Percentiles rank a stretch among this genome's conserved stretches.
Conservation (phyloP, 164 flowering plant species). For the Stephania japonica region DNA sequence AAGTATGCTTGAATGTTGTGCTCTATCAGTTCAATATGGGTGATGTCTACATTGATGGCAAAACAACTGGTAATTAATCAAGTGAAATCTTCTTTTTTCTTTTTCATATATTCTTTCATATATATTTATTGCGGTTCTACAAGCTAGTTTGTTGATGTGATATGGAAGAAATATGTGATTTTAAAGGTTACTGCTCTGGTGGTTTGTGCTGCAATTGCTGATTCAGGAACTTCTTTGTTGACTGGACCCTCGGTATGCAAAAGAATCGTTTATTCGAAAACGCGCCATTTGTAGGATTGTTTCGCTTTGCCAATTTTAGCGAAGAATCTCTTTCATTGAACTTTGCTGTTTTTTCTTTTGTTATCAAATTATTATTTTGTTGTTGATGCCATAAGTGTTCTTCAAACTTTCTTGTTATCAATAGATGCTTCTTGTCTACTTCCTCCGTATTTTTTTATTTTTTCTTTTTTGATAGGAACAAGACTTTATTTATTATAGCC, state of each 20-base stretch:
- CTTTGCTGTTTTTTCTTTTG: neutral
- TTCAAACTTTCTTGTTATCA: neutral
- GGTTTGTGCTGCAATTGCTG: conserved; percentile 93
- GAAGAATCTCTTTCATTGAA: neutral
- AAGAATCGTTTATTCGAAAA: neutral
- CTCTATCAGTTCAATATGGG: conserved; percentile 88
- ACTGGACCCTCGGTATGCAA: conserved; percentile 80
- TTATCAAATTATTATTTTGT: neutral
- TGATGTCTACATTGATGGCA: conserved; percentile 61
- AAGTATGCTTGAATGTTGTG: neutral
- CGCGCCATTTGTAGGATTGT: neutral
- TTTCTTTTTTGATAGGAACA: too few species aligned
- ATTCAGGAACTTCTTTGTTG: conserved; percentile 83
- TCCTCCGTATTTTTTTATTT: too few species aligned
- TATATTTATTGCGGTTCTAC: neutral
- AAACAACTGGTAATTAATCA: conserved; percentile 57
- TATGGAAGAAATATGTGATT: neutral
- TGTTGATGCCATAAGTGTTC: neutral
- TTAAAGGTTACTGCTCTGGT: conserved; percentile 60
- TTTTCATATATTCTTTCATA: too few species aligned
- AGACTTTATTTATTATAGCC: too few species aligned
- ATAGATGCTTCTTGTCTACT: neutral
- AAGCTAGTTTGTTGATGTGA: neutral
- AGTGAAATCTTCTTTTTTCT: too few species aligned
- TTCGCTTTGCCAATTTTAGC: too few species aligned